Conservation (phyloP, 2,329 filamentous ascomycete genomes). For the Diaporthe sp. region DNA sequence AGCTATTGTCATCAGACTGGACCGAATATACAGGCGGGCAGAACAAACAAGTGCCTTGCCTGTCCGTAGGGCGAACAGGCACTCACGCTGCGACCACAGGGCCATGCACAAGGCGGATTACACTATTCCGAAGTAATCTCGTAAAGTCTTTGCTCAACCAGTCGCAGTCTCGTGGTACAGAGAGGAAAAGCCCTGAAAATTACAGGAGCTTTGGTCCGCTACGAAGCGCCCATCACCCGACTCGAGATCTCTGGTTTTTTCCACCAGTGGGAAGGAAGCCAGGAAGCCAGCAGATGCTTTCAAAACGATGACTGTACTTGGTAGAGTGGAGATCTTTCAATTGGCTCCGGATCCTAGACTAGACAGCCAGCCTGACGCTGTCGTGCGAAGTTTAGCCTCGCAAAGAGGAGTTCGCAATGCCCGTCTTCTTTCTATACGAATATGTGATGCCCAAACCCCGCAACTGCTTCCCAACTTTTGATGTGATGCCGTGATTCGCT, state of each 20-base stretch:
- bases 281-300: neutral
- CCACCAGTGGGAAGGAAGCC: neutral
- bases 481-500: conserved; percentile 43
- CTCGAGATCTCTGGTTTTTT: too few relatives aligned
- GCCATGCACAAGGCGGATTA: neutral
- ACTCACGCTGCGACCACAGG: neutral
- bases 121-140: too few relatives aligned
- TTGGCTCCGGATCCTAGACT: conserved; percentile 24
- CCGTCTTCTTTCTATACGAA: conserved; percentile 33
- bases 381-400: conserved; percentile 5
- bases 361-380: conserved; percentile 19
- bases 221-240: neutral
- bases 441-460: conserved; percentile 32
- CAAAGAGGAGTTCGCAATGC: neutral
- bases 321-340: conserved; percentile 30
- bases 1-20: neutral
- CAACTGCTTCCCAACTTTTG: conserved; percentile 38
- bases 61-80: neutral
- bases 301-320: neutral
- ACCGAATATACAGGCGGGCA: too few relatives aligned
- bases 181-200: too few relatives aligned
- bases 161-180: neutral
- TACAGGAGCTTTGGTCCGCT: neutral
- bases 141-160: too few relatives aligned
- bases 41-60: too few relatives aligned